Evolutionary conservation across 2,329 filamentous ascomycete species (phyloP).

Genomic region (Arthrobotrys entomopaga): DNA sequence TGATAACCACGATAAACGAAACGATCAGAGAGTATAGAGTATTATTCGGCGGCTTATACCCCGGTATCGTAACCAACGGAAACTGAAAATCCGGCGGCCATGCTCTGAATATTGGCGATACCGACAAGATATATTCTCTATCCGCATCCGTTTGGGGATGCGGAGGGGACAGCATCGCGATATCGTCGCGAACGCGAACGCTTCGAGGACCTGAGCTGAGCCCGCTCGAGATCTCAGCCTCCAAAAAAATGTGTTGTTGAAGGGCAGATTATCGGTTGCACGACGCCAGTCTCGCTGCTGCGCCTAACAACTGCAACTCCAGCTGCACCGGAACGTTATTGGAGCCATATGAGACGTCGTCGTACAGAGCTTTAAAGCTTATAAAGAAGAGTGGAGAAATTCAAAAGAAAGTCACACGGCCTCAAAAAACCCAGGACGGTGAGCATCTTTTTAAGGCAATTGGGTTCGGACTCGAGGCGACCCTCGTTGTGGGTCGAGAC

Average conservation of each 20-base stretch:
- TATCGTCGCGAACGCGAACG: too few relatives aligned
- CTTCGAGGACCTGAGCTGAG: neutral
- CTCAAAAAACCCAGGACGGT: too few relatives aligned
- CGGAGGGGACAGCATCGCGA: conserved; percentile 28
- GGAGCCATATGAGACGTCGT: too few relatives aligned
- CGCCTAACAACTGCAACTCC: too few relatives aligned
- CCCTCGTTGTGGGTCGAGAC: too few relatives aligned
- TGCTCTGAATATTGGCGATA: conserved; percentile 21
- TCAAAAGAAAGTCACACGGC: too few relatives aligned
- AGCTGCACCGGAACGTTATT: too few relatives aligned
- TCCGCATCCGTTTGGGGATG: conserved; percentile 33
- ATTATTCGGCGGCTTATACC: conserved; percentile 28
- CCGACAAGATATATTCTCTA: conserved; percentile 29
- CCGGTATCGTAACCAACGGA: conserved; percentile 24
- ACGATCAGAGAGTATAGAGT: conserved; percentile 29
- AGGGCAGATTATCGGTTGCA: too few relatives aligned
- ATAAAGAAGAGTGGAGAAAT: too few relatives aligned
- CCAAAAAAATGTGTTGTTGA: conserved; percentile 12
- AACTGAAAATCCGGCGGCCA: conserved; percentile 36
- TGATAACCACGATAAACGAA: conserved; percentile 14
- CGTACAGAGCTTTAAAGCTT: too few relatives aligned
- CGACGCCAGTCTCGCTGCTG: too few relatives aligned
- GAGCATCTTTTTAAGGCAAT: neutral
- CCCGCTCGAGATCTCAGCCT: neutral
- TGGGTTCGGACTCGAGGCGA: neutral